Base-by-base conservation (phyloP, 1,284 basidiomycete genomes). In the Ganoderma meredithae region DNA sequence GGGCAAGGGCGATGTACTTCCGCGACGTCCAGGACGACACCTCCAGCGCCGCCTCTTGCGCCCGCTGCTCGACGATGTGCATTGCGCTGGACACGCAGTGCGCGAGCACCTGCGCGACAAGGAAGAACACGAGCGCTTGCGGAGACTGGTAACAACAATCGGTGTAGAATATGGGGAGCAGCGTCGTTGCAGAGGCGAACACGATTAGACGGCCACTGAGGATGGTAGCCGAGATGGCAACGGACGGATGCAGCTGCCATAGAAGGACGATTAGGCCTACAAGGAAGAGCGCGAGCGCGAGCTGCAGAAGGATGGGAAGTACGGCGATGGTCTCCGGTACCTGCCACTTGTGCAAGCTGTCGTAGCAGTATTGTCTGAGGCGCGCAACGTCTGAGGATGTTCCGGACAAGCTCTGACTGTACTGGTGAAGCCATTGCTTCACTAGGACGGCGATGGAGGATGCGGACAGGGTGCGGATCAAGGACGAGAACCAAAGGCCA, bases 131-230 rank as follows among this genome's bases (percentile, higher is more conserved):
- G 31, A 62, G 47, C 27, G 77, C 69, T 62, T 77, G 76, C 1
- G 77, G 76, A 1, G 76, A 76, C 53, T 76, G 76, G 70, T 76
- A 78, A 25, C 75, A 73, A 59, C 75, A 77, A 25, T 68, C 62
- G 8, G 72, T 6, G 43, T 67, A 72, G 66, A 76, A 71, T 7
- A 69, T 66, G 15, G 77, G 76, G 17, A 76, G 65, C n/a, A 78
- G 55, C 3, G 71, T 74, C 17, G 77, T 79, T 6, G 44, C 44
- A 0, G 60, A 8, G n/a, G 65, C 70, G 66, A 75, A 74, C 1
- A 70, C 9, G 17, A 77, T 60, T 2, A 72, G 53, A 0, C 69
- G 25, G 15, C 63, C 73, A 15, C 75, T 65, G 6, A 76, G 55
- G 31, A 66, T 41, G 3, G 74, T 73, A 13, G 72, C 64, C 2